Percentiles rank a stretch among this genome's conserved stretches.
phyloP scores from a whole-genome alignment of 306 rosid genomes.

The Begonia peltatifolia region DNA sequence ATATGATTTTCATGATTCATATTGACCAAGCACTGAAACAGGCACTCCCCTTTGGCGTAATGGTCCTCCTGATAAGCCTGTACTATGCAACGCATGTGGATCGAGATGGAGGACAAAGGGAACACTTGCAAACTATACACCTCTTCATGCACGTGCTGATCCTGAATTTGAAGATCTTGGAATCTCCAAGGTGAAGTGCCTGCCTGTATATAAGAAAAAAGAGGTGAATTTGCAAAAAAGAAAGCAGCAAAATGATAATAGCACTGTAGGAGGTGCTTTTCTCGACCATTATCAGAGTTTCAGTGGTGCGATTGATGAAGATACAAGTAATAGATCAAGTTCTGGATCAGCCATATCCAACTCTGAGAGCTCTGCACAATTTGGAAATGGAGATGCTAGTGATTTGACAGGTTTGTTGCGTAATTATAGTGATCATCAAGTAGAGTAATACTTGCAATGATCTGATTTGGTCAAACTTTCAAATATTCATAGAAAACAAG shows the following conservation, averaged over 20 bases:
- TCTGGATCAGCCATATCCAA: slow-evolving; percentile 96
- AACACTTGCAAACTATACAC: slow-evolving; percentile 89
- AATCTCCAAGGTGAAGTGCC: slow-evolving; percentile 44
- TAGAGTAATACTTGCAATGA: neutral
- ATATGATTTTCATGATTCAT: neutral
- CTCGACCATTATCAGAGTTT: slow-evolving; percentile 55
- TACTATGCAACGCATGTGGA: slow-evolving; percentile 98
- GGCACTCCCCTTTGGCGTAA: slow-evolving; percentile 99
- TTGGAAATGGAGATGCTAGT: slow-evolving; percentile 69
- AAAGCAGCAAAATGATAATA: slow-evolving; percentile 46
- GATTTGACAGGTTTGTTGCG: slow-evolving; percentile 81
- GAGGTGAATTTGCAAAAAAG: slow-evolving; percentile 63
- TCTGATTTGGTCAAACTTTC: neutral
- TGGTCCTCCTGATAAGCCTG: slow-evolving; percentile 97
- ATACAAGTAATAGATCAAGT: slow-evolving; percentile 79
- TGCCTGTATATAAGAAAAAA: slow-evolving; percentile 52
- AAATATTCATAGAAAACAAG: too few species aligned
- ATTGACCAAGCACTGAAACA: slow-evolving; percentile 20
- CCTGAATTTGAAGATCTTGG: slow-evolving; percentile 61
- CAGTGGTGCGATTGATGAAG: slow-evolving; percentile 58
- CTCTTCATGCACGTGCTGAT: slow-evolving; percentile 93
- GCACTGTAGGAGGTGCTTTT: slow-evolving; percentile 28
- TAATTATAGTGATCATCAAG: neutral
- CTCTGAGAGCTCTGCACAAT: slow-evolving; percentile 87
- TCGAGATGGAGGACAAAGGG: slow-evolving; percentile 99